These are phyloP conservation scores for Eucalyptus pauciflora DNA, from an alignment of 345 rosid species.

Conservation along the genomic window DNA sequence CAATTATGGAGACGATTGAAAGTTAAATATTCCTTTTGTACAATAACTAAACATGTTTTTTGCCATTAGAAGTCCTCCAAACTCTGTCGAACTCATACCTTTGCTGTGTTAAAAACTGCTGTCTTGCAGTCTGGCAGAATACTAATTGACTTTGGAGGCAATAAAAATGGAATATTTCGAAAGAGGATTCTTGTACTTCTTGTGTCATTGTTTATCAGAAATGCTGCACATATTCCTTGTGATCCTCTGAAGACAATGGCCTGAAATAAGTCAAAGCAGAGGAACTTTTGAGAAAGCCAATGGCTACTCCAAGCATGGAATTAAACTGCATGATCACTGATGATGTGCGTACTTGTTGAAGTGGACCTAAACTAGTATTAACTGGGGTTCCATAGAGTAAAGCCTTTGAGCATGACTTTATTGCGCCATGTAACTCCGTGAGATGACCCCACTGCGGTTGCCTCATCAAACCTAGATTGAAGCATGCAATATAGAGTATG, in stretches of 20 bases:
- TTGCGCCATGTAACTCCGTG: conserved; percentile 53
- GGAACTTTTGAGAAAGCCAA: neutral
- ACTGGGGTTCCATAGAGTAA: conserved; percentile 31
- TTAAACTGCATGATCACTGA: neutral
- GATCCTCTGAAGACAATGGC: conserved; percentile 43
- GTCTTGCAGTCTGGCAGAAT: conserved; percentile 68
- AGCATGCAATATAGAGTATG: neutral
- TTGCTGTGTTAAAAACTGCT: conserved; percentile 59
- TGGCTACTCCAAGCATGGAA: neutral
- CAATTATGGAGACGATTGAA: neutral
- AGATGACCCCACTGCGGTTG: conserved; percentile 88
- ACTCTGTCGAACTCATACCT: conserved; percentile 16
- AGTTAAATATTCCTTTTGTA: neutral
- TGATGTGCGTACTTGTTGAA: conserved; percentile 44
- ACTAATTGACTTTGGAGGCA: conserved; percentile 63
- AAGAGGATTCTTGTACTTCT: conserved; percentile 20
- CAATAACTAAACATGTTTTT: neutral
- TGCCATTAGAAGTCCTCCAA: neutral
- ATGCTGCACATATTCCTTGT: conserved; percentile 46
- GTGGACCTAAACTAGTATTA: conserved; percentile 23
- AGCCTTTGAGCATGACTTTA: conserved; percentile 44
- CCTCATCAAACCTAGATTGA: conserved; percentile 34
- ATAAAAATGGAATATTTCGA: conserved; percentile 24
- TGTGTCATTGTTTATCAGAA: conserved; percentile 43
- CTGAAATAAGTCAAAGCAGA: conserved; percentile 12